Evolutionary conservation across 2,329 filamentous ascomycete species (phyloP).

Genomic region (Sarocladium kiliense): DNA sequence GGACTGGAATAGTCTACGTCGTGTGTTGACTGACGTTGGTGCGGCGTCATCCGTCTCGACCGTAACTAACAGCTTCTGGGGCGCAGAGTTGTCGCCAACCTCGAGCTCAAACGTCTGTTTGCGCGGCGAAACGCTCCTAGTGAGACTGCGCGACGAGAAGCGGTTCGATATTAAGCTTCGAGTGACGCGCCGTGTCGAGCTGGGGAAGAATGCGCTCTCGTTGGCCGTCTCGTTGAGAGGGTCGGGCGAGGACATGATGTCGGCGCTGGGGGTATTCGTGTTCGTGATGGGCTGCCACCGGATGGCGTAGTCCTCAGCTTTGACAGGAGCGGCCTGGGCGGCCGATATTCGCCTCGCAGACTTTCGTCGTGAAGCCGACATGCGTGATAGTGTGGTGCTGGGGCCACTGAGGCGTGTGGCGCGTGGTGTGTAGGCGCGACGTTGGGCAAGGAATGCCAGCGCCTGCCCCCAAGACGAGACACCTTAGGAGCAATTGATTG

Average conservation of each 20-base stretch:
- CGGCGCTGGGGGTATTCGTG: conserved; percentile 32
- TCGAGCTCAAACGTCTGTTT: conserved; percentile 55
- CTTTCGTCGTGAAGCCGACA: conserved; percentile 10
- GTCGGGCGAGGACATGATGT: conserved; percentile 46
- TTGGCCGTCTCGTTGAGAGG: conserved; percentile 39
- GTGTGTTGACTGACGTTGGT: conserved; percentile 24
- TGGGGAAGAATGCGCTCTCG: conserved; percentile 28
- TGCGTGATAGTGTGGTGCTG: not conserved
- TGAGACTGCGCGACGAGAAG: conserved; percentile 11
- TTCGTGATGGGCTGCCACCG: conserved; percentile 31
- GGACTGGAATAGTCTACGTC: conserved; percentile 38
- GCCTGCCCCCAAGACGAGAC: not conserved
- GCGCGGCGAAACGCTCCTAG: conserved; percentile 39
- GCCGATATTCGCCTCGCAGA: conserved; percentile 6
- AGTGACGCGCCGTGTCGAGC: conserved; percentile 35
- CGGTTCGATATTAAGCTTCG: conserved; percentile 35
- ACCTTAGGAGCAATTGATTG: not conserved
- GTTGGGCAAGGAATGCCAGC: conserved; percentile 2
- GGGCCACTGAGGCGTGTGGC: conserved; percentile 5
- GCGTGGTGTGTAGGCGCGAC: not conserved
- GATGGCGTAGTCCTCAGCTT: conserved; percentile 22
- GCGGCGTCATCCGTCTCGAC: conserved; percentile 44
- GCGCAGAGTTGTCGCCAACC: conserved; percentile 43
- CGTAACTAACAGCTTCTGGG: conserved; percentile 49
- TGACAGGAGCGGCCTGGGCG: not conserved